Evolutionary conservation across 176 grass and related monocot species (phyloP).

Genomic region (Eleusine indica): DNA sequence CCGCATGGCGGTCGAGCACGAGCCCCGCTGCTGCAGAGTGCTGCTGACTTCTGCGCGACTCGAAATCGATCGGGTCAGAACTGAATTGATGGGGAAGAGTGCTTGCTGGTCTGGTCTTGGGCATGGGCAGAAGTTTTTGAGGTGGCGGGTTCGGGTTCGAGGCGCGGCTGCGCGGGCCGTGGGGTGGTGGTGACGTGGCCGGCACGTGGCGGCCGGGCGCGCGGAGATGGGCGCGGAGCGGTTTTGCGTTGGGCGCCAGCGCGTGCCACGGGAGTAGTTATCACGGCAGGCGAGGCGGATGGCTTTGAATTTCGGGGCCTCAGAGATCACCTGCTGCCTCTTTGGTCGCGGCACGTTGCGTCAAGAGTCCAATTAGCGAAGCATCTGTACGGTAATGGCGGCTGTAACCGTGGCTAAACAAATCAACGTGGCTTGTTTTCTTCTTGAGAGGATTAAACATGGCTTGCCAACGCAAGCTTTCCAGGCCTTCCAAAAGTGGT

Average conservation of each 20-base stretch:
- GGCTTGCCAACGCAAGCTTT: not conserved
- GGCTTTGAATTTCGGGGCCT: not conserved
- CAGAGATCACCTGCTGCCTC: not conserved
- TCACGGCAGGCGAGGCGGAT: not conserved
- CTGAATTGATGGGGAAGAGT: not conserved
- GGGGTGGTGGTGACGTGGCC: conserved; percentile 29
- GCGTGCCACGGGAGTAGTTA: not conserved
- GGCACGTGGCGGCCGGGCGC: conserved; percentile 37
- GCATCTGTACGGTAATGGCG: not conserved
- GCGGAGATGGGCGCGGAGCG: not conserved
- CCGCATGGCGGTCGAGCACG: conserved; percentile 45
- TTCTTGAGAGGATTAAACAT: not conserved
- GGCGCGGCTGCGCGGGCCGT: too few relatives aligned
- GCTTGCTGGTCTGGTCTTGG: not conserved
- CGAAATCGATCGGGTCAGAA: not conserved
- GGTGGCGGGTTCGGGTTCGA: conserved; percentile 11
- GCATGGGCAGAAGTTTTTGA: not conserved
- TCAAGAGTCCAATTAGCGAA: too few relatives aligned
- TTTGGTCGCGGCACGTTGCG: not conserved
- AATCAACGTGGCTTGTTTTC: not conserved
- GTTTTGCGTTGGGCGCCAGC: not conserved
- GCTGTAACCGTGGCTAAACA: not conserved
- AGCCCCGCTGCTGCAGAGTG: not conserved
- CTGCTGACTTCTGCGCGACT: not conserved
- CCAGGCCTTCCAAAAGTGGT: not conserved